Evolutionary conservation across 306 rosid genomes (phyloP).

Genomic region (Gleditsia sinensis): DNA sequence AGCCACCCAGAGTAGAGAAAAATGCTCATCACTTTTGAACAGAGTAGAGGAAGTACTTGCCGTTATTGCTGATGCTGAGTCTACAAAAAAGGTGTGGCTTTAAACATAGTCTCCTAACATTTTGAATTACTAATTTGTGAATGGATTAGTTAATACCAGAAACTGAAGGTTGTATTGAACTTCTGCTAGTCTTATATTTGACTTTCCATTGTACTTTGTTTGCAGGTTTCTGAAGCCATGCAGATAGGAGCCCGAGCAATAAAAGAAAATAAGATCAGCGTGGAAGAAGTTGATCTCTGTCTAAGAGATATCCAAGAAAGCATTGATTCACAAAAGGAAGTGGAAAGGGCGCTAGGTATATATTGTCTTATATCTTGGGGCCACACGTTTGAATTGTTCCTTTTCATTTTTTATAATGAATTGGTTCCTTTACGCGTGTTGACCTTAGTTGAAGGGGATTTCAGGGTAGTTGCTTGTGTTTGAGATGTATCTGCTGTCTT

Average conservation of each 20-base stretch:
- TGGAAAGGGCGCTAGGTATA: constrained; percentile 75
- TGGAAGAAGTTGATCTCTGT: constrained; percentile 74
- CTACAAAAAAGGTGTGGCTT: constrained; percentile 70
- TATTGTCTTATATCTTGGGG: constrained; percentile 23
- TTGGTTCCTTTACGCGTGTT: constrained; percentile 7
- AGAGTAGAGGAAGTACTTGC: constrained; percentile 87
- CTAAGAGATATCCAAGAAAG: constrained; percentile 77
- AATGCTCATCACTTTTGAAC: constrained; percentile 70
- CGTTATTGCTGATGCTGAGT: constrained; percentile 71
- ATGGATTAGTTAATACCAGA: constrained; percentile 1
- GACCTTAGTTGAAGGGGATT: constrained; percentile 20
- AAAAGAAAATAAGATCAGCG: constrained; percentile 66
- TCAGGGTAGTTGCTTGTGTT: constrained; percentile 18
- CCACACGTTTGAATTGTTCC: constrained; percentile 2
- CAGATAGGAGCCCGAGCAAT: constrained; percentile 80
- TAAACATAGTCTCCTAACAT: background rate
- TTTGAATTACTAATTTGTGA: background rate
- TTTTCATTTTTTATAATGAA: background rate
- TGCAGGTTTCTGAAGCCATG: constrained; percentile 91
- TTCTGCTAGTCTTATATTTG: constrained; percentile 19
- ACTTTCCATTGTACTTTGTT: constrained; percentile 28
- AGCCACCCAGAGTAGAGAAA: constrained; percentile 66
- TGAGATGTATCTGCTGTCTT: constrained; percentile 16
- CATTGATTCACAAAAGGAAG: constrained; percentile 76
- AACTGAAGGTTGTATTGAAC: constrained; percentile 19